Percentiles rank a stretch among this genome's conserved stretches.
phyloP scores from a whole-genome alignment of 2,329 filamentous ascomycete genomes.

The Neoascochyta sp. region DNA sequence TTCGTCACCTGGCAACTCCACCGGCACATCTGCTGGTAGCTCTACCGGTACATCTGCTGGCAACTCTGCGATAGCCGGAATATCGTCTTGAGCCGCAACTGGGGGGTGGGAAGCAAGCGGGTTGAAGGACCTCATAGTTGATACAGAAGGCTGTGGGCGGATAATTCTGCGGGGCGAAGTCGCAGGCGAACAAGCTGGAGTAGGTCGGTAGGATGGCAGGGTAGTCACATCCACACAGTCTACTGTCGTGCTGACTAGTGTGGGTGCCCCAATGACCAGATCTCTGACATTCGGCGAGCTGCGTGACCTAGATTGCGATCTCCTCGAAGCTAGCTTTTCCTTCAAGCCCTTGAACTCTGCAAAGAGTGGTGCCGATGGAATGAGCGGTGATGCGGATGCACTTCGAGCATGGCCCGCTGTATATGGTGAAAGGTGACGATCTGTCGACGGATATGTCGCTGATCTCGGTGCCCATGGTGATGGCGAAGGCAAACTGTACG shows the following conservation, averaged over 20 bases:
- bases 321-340: conserved; percentile 28
- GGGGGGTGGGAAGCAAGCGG: conserved; percentile 35
- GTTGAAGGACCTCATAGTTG: conserved; percentile 22
- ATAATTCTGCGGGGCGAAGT: conserved; percentile 6
- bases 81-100: no score
- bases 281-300: conserved; percentile 22
- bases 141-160: conserved; percentile 8
- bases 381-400: conserved; percentile 28
- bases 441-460: conserved; percentile 25
- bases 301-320: conserved; percentile 21
- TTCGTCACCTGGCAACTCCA: conserved; percentile 8
- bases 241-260: conserved; percentile 32
- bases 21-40: no score
- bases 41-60: no score
- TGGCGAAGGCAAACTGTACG: conserved; percentile 17
- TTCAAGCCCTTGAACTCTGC: conserved; percentile 32
- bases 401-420: conserved; percentile 27
- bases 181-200: conserved; percentile 14
- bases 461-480: conserved; percentile 24
- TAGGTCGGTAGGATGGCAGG: conserved; percentile 30
- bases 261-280: conserved; percentile 32
- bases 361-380: conserved; percentile 26
- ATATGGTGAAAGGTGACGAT: conserved; percentile 21
- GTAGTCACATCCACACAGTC: conserved; percentile 28
- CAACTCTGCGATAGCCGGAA: conserved; percentile 12